Conservation (phyloP, 768 basidiomycete species). For the Gyrodon lividus region DNA sequence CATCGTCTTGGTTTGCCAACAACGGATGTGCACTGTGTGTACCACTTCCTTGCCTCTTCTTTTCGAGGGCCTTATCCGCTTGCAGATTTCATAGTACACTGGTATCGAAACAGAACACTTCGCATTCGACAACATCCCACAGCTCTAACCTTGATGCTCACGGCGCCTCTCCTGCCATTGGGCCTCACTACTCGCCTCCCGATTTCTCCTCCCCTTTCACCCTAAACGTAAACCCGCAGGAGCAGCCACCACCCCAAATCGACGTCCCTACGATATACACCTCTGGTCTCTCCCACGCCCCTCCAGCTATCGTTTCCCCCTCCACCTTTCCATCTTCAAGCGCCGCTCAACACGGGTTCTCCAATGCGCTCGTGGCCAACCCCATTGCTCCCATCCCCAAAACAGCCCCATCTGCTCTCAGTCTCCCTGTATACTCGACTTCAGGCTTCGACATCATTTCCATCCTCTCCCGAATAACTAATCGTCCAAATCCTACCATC, state of each 20-base stretch:
- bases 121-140: background rate
- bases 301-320: background rate
- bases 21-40: conserved; percentile 40
- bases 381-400: conserved; percentile 5
- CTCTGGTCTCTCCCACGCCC: conserved; percentile 4
- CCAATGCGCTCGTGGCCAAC: background rate
- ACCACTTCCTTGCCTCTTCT: background rate
- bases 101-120: conserved; percentile 15
- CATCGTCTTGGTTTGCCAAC: conserved; percentile 51
- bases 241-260: conserved; percentile 6
- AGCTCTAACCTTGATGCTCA: background rate
- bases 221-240: conserved; percentile 2
- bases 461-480: conserved; percentile 74
- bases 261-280: background rate
- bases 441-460: conserved; percentile 91
- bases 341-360: conserved; percentile 1
- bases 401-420: conserved; percentile 31
- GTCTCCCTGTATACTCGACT: conserved; percentile 75
- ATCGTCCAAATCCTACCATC: conserved; percentile 71
- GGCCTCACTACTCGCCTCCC: background rate
- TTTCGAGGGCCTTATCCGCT: conserved; percentile 13
- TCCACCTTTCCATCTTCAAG: conserved; percentile 6
- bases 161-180: background rate
- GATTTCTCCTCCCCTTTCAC: background rate
- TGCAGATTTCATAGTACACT: conserved; percentile 23